Base-by-base conservation (phyloP, 2,329 filamentous ascomycete genomes). In the Penicillium sp. region DNA sequence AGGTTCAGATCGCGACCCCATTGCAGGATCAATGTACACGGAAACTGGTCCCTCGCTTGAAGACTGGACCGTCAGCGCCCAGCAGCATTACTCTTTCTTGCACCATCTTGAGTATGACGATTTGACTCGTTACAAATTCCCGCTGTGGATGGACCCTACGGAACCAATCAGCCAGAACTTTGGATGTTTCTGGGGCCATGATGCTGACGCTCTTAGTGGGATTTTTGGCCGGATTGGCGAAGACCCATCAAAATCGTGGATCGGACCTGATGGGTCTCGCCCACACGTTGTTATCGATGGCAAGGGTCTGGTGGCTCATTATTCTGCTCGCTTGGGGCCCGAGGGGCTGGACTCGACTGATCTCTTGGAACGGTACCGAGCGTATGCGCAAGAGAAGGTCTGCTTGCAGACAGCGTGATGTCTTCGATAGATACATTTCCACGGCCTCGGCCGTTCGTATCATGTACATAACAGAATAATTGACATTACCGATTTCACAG, bases 131-230 rank as follows among this genome's bases (percentile, higher is more conserved):
- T 83, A 83, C 61, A 78, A 77, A 54, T 82, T 81, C 53, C 60
- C 70, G 9, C 46, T 67, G 16, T 71, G 69, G 68, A 75, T 79
- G 50, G 79, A 80, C 42, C 74, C 78, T 15, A 79, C 76, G 26
- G 70, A 73, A 47, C 73, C 79, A 23, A 75, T 82, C 61, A 81
- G 79, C 44, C 76, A 80, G 28, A 81, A 82, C 58, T 80, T 85
- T 56, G 70, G 79, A 39, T 79, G 77, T 41, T 74, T 84, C 45
- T 75, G 78, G 70, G 79, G 79, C n/a, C 70, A 70, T 28, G 80
- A 83, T 58, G 76, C 81, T 41, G 71, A 74, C n/a, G 65, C 68
- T 31, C 74, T 79, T 50, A 70, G 79, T 13, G 45, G 49, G 4
- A 51, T 59, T 33, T 78, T 80, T 2, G 74, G 79, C 3, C 70